Conservation (phyloP, 1,284 basidiomycete species). For the Puccinia polysora region DNA sequence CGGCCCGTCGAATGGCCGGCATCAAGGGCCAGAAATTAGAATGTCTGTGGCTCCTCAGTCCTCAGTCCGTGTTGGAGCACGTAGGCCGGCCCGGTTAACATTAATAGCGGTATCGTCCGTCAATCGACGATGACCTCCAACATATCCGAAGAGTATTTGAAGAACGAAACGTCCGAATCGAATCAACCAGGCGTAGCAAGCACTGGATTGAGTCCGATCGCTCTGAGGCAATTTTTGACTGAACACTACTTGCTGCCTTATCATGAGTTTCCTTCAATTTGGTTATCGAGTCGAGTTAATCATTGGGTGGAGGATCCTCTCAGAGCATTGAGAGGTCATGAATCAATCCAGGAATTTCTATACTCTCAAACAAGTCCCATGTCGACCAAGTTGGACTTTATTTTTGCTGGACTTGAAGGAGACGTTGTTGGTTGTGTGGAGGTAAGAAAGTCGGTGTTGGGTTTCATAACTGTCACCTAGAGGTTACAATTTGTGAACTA, state of each 20-base stretch:
- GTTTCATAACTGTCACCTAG: background rate
- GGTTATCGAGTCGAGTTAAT: slow-evolving; percentile 25
- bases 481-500: background rate
- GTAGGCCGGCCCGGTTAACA: too few species aligned
- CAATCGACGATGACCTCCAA: too few species aligned
- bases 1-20: too few species aligned
- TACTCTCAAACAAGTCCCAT: slow-evolving; percentile 6
- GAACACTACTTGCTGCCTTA: slow-evolving; percentile 2
- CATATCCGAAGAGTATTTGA: too few species aligned
- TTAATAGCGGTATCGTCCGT: too few species aligned
- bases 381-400: slow-evolving; percentile 28
- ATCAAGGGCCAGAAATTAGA: too few species aligned
- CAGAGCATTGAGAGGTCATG: slow-evolving; percentile 4
- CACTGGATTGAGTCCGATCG: background rate
- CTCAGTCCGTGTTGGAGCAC: too few species aligned
- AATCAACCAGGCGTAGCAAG: too few species aligned
- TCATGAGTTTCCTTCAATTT: slow-evolving; percentile 8
- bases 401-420: slow-evolving; percentile 38
- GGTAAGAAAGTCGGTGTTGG: background rate
- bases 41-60: too few species aligned
- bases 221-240: slow-evolving; percentile 2
- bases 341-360: slow-evolving; percentile 35
- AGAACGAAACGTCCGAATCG: too few species aligned
- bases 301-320: slow-evolving; percentile 39
- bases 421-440: slow-evolving; percentile 28